A percentile compares a stretch with the other conserved stretches of the same genome.
These are phyloP conservation scores for Euphrasia arctica DNA, from an alignment of 305 asterid species.

Conservation along the genomic window DNA sequence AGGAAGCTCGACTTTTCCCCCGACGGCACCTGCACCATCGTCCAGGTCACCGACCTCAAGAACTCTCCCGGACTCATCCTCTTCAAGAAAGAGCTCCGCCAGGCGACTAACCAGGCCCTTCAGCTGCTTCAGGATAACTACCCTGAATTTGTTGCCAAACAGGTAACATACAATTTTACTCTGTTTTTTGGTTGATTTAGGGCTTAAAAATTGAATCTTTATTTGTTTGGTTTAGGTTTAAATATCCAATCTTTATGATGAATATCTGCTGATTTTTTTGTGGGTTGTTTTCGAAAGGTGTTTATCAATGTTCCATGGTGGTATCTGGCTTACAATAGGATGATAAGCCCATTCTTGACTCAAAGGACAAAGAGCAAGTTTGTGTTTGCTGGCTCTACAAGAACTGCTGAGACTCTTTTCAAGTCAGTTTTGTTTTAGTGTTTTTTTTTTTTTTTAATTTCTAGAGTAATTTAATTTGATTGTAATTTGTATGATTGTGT, in stretches of 20 bases:
- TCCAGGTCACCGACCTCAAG: conserved; percentile 79
- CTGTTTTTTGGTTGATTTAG: neutral
- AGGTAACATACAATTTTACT: conserved; percentile 37
- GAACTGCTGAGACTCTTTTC: conserved; percentile 77
- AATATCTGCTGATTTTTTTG: neutral
- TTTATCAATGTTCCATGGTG: conserved; percentile 96
- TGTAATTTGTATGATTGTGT: neutral
- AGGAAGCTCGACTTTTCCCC: conserved; percentile 75
- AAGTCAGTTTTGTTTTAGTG: conserved; percentile 40
- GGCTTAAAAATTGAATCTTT: conserved; percentile 1
- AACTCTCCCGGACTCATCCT: conserved; percentile 69
- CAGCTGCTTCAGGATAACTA: conserved; percentile 83
- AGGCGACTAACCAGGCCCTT: conserved; percentile 78
- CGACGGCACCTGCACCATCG: conserved; percentile 66
- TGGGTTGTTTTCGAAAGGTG: conserved; percentile 42
- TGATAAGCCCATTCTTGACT: conserved; percentile 79
- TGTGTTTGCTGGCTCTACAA: conserved; percentile 81
- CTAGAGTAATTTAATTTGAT: neutral
- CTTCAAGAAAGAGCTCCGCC: conserved; percentile 77
- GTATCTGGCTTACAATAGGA: conserved; percentile 85
- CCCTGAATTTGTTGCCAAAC: conserved; percentile 91
- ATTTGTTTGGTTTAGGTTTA: neutral
- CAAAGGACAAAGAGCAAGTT: conserved; percentile 95
- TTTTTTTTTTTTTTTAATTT: neutral
- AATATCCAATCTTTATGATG: neutral